These are phyloP conservation scores for Arachis hypogaea DNA, from an alignment of 306 rosid species.

Conservation along the genomic window DNA sequence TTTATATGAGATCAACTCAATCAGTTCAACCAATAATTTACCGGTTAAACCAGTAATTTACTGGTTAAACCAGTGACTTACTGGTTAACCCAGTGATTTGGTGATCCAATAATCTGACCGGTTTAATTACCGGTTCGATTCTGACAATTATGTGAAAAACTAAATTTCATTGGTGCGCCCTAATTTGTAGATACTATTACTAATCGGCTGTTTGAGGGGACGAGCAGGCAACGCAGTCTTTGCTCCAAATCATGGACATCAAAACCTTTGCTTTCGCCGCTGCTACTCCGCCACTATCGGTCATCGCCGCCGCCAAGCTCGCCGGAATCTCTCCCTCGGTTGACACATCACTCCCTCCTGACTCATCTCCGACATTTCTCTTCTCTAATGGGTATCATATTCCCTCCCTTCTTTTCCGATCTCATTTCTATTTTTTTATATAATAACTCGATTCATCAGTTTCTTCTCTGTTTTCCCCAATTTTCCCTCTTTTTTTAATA, in stretches of 20 bases:
- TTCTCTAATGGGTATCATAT: slow-evolving; percentile 67
- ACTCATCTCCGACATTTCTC: slow-evolving; percentile 54
- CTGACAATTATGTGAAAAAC: no score
- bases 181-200: no score
- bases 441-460: background rate
- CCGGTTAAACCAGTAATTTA: no score
- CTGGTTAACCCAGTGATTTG: no score
- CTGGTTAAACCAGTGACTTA: no score
- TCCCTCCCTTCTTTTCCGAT: background rate
- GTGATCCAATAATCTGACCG: no score
- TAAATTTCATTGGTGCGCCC: background rate
- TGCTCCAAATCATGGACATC: slow-evolving; percentile 50
- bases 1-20: no score
- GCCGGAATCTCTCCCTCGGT: slow-evolving; percentile 52
- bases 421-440: background rate
- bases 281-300: slow-evolving; percentile 67
- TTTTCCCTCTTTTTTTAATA: background rate
- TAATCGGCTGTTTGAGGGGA: background rate
- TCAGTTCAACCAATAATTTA: no score
- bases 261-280: slow-evolving; percentile 60
- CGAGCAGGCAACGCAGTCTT: background rate
- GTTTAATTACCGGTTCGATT: no score
- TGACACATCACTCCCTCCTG: slow-evolving; percentile 62
- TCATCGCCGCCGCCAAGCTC: slow-evolving; percentile 71
- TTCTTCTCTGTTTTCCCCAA: background rate